Base-by-base conservation (phyloP, 805 yeast genomes). In the Citeromyces matritensis region DNA sequence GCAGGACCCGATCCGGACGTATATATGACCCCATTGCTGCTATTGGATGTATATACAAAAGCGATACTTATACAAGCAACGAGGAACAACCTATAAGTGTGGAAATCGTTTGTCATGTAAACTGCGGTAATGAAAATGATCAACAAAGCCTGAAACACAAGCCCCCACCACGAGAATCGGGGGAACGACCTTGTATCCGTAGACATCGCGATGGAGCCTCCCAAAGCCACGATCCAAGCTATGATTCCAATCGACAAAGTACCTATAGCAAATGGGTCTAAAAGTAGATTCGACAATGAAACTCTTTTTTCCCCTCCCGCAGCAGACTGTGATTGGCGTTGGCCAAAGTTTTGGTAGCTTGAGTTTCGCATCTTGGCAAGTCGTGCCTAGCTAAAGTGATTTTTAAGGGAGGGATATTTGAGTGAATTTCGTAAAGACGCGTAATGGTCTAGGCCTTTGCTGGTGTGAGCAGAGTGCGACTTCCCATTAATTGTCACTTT, bases 121-220 rank as follows among this genome's bases (percentile, higher is more conserved):
- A 72, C 58, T 34, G 61, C 42, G 27, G 65, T 63, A 37, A 69
- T 62, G 13, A 61, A 49, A 4, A 71, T 42, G 13, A 80, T 63
- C 27, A 83, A 41, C 21, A 82, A 38, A 13, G 85, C 58, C 53
- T 88, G 75, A 47, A 72, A 91, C 2, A 80, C 86, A 5, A 91
- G 52, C 2, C 94, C 94, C 98, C 98, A 91, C 98, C 98, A 88
- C 4, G 91, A 71, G 53, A 88, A 80, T 40, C 72, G 69, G 1
- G 96, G 95, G 47, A 78, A 83, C 5, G 53, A 40, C 10, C 54
- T 21, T 13, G 39, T 51, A 15, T 42, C 35, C 12, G 51, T 48
- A 11, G 60, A 61, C 5, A 72, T 49, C 1, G 80, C 73, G 12
- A 81, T 73, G 10, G 94, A 81, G 2, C 96, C 96, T 2, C 79